phyloP scores from a whole-genome alignment of 176 grass and related monocot species.

The Rhipidocladum racemiflorum region DNA sequence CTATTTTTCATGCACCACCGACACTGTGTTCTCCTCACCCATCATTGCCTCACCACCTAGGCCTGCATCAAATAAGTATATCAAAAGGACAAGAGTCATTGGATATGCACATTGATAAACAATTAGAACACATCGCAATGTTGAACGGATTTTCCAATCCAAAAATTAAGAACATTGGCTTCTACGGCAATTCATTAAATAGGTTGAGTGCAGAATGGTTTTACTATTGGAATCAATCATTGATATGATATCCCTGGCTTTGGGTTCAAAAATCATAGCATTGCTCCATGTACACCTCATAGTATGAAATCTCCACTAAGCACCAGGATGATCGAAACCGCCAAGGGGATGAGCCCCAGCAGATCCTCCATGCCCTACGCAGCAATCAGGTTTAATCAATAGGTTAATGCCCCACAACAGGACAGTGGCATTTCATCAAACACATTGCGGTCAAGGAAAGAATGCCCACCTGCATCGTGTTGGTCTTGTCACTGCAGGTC shows the following conservation, averaged over 20 bases:
- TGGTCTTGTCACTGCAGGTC: slow-evolving; percentile 85
- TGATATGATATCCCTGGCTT: slow-evolving; percentile 76
- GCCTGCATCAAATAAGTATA: too few species aligned
- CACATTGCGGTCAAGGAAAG: neutral
- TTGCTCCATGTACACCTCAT: slow-evolving; percentile 89
- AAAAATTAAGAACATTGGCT: too few species aligned
- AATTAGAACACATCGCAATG: too few species aligned
- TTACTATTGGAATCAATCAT: slow-evolving; percentile 40
- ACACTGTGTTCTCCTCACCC: too few species aligned
- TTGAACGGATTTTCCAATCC: too few species aligned
- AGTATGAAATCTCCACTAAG: slow-evolving; percentile 68
- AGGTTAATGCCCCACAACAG: neutral
- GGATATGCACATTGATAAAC: too few species aligned
- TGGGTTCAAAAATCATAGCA: slow-evolving; percentile 93
- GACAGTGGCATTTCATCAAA: slow-evolving; percentile 6
- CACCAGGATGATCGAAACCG: slow-evolving; percentile 59
- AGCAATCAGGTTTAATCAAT: neutral
- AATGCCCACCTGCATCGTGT: slow-evolving; percentile 67
- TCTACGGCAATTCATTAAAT: too few species aligned
- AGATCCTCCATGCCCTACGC: slow-evolving; percentile 59
- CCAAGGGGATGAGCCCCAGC: slow-evolving; percentile 67
- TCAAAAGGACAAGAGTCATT: too few species aligned
- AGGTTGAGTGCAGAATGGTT: too few species aligned
- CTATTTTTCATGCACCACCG: too few species aligned
- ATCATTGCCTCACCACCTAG: too few species aligned